Conservation (phyloP, 306 rosid genomes). For the Astragalus glycyphyllos region DNA sequence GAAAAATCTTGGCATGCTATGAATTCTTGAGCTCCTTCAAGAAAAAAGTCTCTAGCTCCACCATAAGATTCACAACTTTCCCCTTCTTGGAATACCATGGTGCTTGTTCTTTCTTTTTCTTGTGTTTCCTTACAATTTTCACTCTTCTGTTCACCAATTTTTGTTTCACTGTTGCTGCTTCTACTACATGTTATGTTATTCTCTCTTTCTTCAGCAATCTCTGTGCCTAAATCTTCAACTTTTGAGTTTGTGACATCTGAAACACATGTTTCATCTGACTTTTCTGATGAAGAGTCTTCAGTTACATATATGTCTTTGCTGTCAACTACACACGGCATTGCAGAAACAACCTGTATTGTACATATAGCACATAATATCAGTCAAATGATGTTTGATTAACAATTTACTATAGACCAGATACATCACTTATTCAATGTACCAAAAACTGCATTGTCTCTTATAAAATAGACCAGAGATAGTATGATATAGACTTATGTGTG, state of each 20-base stretch:
- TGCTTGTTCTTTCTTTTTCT: conserved; percentile 34
- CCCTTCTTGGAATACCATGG: conserved; percentile 1
- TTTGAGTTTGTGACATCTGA: conserved; percentile 17
- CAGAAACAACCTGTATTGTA: conserved; percentile 48
- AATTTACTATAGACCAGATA: background rate
- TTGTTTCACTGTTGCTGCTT: conserved; percentile 11
- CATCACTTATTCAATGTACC: too few species aligned
- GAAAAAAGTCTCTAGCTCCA: conserved; percentile 52
- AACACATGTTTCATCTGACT: background rate
- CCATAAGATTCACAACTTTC: conserved; percentile 35
- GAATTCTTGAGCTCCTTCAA: conserved; percentile 40
- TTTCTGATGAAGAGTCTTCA: conserved; percentile 38
- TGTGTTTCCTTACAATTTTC: conserved; percentile 9
- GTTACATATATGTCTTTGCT: background rate
- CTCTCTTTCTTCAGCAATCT: conserved; percentile 10
- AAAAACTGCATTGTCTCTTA: too few species aligned
- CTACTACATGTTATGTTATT: background rate
- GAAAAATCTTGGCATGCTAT: conserved; percentile 42
- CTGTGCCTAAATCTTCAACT: conserved; percentile 10
- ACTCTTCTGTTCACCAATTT: conserved; percentile 8
- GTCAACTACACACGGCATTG: conserved; percentile 32
- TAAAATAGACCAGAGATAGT: too few species aligned
- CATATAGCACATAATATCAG: conserved; percentile 12
- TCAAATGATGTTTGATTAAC: conserved; percentile 7
- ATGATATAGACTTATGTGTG: too few species aligned